Evolutionary conservation across 2,329 filamentous ascomycete genomes (phyloP), one percentile per base, ranked within the genome.

Genomic region (Pseudopithomyces maydicus): DNA sequence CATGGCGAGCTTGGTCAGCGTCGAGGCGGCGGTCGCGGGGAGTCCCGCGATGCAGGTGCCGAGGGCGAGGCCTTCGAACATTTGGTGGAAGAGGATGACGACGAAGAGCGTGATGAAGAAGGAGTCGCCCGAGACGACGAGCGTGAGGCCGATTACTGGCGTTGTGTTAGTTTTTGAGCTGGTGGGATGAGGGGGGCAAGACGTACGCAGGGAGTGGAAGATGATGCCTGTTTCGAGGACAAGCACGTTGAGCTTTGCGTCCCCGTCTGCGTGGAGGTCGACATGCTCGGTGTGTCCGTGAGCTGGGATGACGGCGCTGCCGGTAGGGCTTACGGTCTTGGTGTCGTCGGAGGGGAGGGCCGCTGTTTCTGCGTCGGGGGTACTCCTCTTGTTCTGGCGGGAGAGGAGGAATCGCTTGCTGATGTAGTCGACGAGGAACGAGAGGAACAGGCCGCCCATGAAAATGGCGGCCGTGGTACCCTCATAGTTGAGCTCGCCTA

Each of bases 61-160:
- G 0, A 92, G 85, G 0, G 90, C 90, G 44, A 92, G 80, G 3
- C 90, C 90, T 70, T 92, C 89, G 65, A 93, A 91, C 79, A 90
- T 86, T 67, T 92, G 90, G 69, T 92, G 90, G 77, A 92, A 91
- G 55, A 91, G 77, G 56, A 92, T 90, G 52, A 92, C 89, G 43
- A 81, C 73, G 61, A 84, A 78, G 2, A 84, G 75, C 0, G 81
- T 83, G 39, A 78, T 76, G 71, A 84, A 84, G 65, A 78, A 81
- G 3, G 76, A 79, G 66, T 84, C 81, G 2, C 78, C 78, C 0
- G 81, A 77, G 1, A 83, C 80, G 6, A 83, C 84, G 1, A 88
- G 80, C 0, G 86, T 88, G 35, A 89, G 73, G 20, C 86, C 85
- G 36, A 90, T 87, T 7, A 89, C 84, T 86, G 33, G 10, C 44